Base-by-base conservation (phyloP, 164 flowering plant genomes). In the Liquidambar formosana region DNA sequence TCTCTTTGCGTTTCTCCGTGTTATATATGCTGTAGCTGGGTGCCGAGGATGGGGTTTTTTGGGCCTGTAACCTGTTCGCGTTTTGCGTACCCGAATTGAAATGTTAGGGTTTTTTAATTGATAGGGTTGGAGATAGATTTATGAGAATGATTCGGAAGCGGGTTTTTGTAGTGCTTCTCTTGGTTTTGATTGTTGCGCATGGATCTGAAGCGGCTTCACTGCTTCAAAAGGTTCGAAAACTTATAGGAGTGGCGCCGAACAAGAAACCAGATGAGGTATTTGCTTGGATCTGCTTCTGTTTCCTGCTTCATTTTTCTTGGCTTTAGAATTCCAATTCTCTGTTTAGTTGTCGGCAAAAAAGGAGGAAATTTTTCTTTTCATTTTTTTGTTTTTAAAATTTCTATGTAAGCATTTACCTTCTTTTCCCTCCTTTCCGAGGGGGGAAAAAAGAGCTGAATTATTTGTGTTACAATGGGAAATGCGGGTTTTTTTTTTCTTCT, bases 131-230 rank as follows among this genome's bases (percentile, higher is more conserved):
- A n/a, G n/a, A 49, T 33, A 16, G 13, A 64, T 10, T 22, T n/a
- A n/a, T 14, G 67, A 64, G 23, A 18, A 47, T 47, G 67, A 64
- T 1, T 33, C 19, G 52, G 28, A 64, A 15, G 22, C 43, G 57
- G 9, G 10, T 47, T 59, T n/a, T 22, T 21, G 10, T n/a, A n/a
- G 41, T 68, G 10, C 25, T 26, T 46, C 9, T 61, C 8, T 38
- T 69, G 48, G 19, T 53, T 61, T 49, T 51, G 33, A 16, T 69
- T 38, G 47, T 69, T 62, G 46, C 59, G 19, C 59, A 38, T 23
- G 22, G 65, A 54, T 60, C 58, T 61, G 48, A 53, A n/a, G 72
- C 72, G 15, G n/a, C n/a, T n/a, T 51, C 28, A 61, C 41, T 69
- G 48, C 14, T 48, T 28, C 28, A 58, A 6, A 68, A 68, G 13